A percentile compares a stretch with the other conserved stretches of the same genome.
Conservation (phyloP, 331 rosid genomes). For the Acacia concinna region DNA sequence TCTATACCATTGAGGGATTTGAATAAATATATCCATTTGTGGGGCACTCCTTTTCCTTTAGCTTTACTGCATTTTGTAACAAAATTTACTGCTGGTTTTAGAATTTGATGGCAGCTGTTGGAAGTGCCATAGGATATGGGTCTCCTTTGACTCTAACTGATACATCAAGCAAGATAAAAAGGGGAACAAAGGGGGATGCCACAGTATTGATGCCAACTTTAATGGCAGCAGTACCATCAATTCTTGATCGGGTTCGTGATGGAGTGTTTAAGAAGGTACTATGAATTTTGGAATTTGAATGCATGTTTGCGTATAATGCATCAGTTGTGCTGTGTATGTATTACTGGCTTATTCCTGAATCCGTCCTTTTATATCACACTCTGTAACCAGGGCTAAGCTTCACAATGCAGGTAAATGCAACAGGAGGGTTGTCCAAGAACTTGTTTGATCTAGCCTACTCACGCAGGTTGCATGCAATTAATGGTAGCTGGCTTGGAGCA, state of each 20-base stretch:
- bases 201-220: constrained; percentile 71
- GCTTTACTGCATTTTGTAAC: not conserved
- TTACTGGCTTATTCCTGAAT: constrained; percentile 21
- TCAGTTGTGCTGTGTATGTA: not conserved
- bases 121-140: constrained; percentile 93
- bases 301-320: not conserved
- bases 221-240: constrained; percentile 94
- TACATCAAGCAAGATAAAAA: constrained; percentile 88
- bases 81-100: constrained; percentile 42
- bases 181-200: constrained; percentile 88
- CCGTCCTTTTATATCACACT: constrained; percentile 13
- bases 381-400: constrained; percentile 29
- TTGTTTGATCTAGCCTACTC: constrained; percentile 87
- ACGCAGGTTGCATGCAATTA: constrained; percentile 77
- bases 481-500: constrained; percentile 98
- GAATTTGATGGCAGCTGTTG: constrained; percentile 80
- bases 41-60: constrained; percentile 4
- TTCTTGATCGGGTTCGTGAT: constrained; percentile 95
- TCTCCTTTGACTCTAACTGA: constrained; percentile 92
- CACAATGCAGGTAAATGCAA: constrained; percentile 65
- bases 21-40: constrained; percentile 29
- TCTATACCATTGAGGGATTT: constrained; percentile 25
- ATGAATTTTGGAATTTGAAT: constrained; percentile 29
- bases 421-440: constrained; percentile 75
- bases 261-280: constrained; percentile 91